Conservation (phyloP, 805 yeast genomes). For the Starmerella sp. region DNA sequence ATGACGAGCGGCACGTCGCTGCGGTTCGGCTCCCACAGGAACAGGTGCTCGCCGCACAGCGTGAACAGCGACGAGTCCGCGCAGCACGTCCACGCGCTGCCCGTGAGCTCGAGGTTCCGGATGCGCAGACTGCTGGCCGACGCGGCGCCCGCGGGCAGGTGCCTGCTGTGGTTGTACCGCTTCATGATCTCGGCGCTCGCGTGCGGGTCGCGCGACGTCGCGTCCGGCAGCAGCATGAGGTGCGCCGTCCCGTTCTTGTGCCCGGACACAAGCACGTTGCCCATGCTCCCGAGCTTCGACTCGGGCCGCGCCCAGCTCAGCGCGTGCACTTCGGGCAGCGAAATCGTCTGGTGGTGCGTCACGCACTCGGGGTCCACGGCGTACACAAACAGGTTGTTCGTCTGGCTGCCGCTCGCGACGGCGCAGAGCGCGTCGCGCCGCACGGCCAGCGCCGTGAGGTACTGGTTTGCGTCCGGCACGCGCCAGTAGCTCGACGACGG, state of each 20-base stretch:
- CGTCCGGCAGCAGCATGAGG: constrained; percentile 54
- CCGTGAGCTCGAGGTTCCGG: constrained; percentile 32
- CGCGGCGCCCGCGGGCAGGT: constrained; percentile 30
- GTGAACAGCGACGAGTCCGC: constrained; percentile 43
- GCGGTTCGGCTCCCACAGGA: constrained; percentile 62
- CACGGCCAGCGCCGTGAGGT: constrained; percentile 30
- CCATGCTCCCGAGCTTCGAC: constrained; percentile 30
- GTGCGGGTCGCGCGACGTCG: constrained; percentile 31
- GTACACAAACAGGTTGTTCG: constrained; percentile 42
- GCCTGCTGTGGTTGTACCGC: constrained; percentile 68
- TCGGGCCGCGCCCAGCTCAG: constrained; percentile 34
- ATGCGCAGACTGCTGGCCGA: constrained; percentile 26
- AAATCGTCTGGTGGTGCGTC: constrained; percentile 49
- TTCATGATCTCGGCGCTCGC: constrained; percentile 58
- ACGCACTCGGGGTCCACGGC: constrained; percentile 35
- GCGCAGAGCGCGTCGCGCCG: constrained; percentile 37
- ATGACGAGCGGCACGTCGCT: constrained; percentile 49
- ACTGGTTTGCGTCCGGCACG: constrained; percentile 30
- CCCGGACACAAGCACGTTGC: constrained; percentile 49
- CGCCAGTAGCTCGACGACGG: constrained; percentile 28
- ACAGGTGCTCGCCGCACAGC: constrained; percentile 55
- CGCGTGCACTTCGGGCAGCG: constrained; percentile 42
- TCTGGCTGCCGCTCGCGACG: constrained; percentile 41
- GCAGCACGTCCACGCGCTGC: constrained; percentile 36
- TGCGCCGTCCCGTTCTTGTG: constrained; percentile 68